phyloP scores from a whole-genome alignment of 495 filamentous ascomycete genomes.

The Neurospora sp. region DNA sequence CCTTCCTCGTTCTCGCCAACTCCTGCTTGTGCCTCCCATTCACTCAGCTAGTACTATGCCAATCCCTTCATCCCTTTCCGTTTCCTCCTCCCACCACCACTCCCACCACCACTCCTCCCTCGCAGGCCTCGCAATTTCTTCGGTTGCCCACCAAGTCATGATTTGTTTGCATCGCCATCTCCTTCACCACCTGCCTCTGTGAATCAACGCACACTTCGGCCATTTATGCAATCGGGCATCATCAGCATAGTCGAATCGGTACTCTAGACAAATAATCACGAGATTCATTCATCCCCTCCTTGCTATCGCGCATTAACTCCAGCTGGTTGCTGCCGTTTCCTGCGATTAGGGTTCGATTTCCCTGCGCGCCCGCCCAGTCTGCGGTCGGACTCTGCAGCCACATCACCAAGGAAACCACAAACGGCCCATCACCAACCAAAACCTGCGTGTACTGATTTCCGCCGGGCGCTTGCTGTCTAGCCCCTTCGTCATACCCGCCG shows the following conservation, averaged over 20 bases:
- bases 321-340: not conserved
- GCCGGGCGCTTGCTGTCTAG: not conserved
- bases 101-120: not conserved
- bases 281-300: not conserved
- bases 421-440: not conserved
- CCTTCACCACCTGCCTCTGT: not conserved
- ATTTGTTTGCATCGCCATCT: not conserved
- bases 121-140: not conserved
- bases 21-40: not conserved
- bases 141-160: not conserved
- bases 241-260: not conserved
- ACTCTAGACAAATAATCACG: not conserved
- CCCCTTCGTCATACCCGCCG: not conserved
- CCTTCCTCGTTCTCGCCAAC: not conserved
- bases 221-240: not conserved
- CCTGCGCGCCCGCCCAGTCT: not conserved
- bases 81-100: not conserved
- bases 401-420: not conserved
- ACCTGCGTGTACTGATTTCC: not conserved
- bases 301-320: not conserved
- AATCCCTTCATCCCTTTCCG: not conserved
- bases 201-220: not conserved
- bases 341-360: not conserved
- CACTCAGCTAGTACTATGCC: not conserved
- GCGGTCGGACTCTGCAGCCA: not conserved